phyloP scores from a whole-genome alignment of 768 basidiomycete species.

The Lactarius indigo region DNA sequence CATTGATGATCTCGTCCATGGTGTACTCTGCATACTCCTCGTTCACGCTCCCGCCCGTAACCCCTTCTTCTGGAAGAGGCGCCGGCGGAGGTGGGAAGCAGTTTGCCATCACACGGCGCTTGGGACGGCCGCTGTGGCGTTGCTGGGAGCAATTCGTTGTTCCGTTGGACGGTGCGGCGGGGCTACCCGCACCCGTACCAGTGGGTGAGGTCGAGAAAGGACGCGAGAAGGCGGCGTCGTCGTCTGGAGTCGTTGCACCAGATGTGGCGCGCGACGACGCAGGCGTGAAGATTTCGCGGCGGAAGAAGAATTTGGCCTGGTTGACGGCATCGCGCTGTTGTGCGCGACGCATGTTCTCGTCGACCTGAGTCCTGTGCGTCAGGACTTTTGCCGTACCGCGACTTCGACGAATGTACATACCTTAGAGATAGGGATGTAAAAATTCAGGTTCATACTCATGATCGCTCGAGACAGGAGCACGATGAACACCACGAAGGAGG shows the following conservation, averaged over 20 bases:
- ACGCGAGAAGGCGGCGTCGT: constrained; percentile 21
- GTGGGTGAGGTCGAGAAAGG: constrained; percentile 32
- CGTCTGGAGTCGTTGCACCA: constrained; percentile 36
- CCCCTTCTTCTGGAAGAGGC: constrained; percentile 45
- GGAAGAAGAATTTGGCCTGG: constrained; percentile 82
- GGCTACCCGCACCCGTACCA: too few species aligned
- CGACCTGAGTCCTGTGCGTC: constrained; percentile 56
- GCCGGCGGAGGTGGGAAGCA: constrained; percentile 60
- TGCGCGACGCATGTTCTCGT: constrained; percentile 92
- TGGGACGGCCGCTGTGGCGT: constrained; percentile 28
- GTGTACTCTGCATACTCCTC: constrained; percentile 93
- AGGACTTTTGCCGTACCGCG: neutral
- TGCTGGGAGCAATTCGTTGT: constrained; percentile 25
- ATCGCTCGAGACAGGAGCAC: constrained; percentile 94
- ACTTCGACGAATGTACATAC: constrained; percentile 36
- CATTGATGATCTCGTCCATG: constrained; percentile 89
- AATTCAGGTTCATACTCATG: constrained; percentile 84
- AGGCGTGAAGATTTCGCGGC: constrained; percentile 74
- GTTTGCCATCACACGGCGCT: constrained; percentile 66
- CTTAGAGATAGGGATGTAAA: constrained; percentile 97
- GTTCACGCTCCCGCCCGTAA: constrained; percentile 46
- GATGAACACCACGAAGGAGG: constrained; percentile 92
- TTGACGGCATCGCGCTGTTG: constrained; percentile 77
- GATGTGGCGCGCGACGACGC: constrained; percentile 37
- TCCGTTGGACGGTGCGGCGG: constrained; percentile 21